Conservation (phyloP, 768 basidiomycete genomes). For the Filobasidium floriforme region DNA sequence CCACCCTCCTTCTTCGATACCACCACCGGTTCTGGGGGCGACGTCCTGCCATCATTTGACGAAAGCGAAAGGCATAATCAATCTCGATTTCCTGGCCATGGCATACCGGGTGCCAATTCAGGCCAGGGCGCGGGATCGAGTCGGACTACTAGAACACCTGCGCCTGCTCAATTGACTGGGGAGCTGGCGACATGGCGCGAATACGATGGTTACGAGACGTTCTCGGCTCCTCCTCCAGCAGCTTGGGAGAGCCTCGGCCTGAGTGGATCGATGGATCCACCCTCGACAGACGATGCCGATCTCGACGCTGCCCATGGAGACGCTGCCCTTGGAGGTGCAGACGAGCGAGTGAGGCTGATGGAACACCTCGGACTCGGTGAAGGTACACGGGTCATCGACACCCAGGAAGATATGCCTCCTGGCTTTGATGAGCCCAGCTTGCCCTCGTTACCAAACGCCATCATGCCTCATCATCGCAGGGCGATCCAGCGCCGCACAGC, state of each 20-base stretch:
- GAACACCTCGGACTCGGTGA: slow-evolving; percentile 42
- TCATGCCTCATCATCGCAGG: slow-evolving; percentile 19
- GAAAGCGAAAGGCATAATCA: slow-evolving; percentile 8
- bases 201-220: slow-evolving; percentile 45
- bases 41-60: slow-evolving; percentile 16
- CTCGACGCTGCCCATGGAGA: neutral
- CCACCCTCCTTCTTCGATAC: neutral
- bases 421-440: slow-evolving; percentile 44
- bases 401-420: slow-evolving; percentile 44
- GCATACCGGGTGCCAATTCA: neutral
- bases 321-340: neutral
- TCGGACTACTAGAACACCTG: slow-evolving; percentile 3
- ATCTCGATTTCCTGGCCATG: neutral
- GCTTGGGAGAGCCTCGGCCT: slow-evolving; percentile 35
- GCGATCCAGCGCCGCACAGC: neutral
- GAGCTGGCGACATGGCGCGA: slow-evolving; percentile 25
- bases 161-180: slow-evolving; percentile 3
- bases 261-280: slow-evolving; percentile 41
- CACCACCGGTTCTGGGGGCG: neutral
- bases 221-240: slow-evolving; percentile 39
- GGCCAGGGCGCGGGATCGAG: neutral
- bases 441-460: slow-evolving; percentile 37
- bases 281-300: slow-evolving; percentile 20
- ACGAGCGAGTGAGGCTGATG: slow-evolving; percentile 28
- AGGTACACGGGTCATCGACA: slow-evolving; percentile 41